phyloP scores from a whole-genome alignment of 2,329 filamentous ascomycete species.

The Aureobasidium musti region DNA sequence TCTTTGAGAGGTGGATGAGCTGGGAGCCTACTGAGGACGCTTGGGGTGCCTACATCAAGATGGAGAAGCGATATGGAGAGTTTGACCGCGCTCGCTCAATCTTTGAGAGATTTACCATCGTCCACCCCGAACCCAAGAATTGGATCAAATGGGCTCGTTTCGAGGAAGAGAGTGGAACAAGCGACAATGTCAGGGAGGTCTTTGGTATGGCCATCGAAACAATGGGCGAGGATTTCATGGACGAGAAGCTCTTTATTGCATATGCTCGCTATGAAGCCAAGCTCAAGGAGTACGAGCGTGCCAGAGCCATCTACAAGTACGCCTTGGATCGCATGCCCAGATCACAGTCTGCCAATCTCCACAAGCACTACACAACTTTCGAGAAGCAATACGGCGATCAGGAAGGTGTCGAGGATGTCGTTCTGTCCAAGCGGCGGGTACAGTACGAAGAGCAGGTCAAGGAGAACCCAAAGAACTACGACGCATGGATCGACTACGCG shows the following conservation, averaged over 20 bases:
- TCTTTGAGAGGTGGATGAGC: slow-evolving; percentile 97
- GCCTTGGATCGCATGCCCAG: slow-evolving; percentile 88
- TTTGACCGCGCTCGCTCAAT: slow-evolving; percentile 87
- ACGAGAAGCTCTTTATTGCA: slow-evolving; percentile 91
- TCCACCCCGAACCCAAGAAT: slow-evolving; percentile 91
- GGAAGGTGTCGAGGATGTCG: slow-evolving; percentile 92
- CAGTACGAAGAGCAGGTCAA: slow-evolving; percentile 94
- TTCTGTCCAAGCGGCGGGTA: slow-evolving; percentile 88
- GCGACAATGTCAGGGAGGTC: slow-evolving; percentile 86
- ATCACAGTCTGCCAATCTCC: slow-evolving; percentile 78
- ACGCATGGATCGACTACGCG: slow-evolving; percentile 95
- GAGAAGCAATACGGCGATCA: slow-evolving; percentile 96
- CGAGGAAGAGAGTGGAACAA: slow-evolving; percentile 92
- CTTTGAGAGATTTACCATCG: slow-evolving; percentile 84
- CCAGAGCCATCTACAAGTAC: slow-evolving; percentile 95
- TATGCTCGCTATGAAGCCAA: slow-evolving; percentile 96
- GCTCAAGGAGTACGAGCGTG: slow-evolving; percentile 91
- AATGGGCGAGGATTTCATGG: slow-evolving; percentile 90
- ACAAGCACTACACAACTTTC: slow-evolving; percentile 95
- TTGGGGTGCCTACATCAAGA: slow-evolving; percentile 94
- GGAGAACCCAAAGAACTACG: slow-evolving; percentile 94
- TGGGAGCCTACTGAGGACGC: slow-evolving; percentile 97
- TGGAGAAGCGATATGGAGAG: slow-evolving; percentile 94
- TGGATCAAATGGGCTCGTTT: slow-evolving; percentile 99
- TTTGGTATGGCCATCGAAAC: slow-evolving; percentile 87